Evolutionary conservation across 257 asterid species (phyloP).

Genomic region (Rauvolfia tetraphylla): DNA sequence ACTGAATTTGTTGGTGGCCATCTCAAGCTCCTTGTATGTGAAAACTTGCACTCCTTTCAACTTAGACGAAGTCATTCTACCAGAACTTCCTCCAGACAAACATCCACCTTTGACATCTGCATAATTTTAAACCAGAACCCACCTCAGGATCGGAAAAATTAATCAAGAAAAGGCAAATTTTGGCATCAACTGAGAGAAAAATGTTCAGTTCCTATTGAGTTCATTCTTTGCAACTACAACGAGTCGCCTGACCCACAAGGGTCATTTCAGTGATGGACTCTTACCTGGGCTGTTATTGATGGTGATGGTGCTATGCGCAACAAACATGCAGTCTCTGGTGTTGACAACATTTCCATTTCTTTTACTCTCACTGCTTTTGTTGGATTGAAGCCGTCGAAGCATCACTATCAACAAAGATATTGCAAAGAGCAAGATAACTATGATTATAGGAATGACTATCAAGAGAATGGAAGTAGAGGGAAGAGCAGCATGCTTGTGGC

Average conservation of each 20-base stretch:
- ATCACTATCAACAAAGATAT: constrained; percentile 40
- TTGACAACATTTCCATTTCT: constrained; percentile 27
- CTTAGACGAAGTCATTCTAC: constrained; percentile 18
- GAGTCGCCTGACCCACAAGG: background rate
- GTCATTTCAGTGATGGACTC: background rate
- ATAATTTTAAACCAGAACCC: background rate
- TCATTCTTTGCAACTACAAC: too few relatives aligned
- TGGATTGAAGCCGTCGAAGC: constrained; percentile 54
- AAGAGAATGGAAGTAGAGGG: constrained; percentile 54
- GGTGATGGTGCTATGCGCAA: constrained; percentile 51
- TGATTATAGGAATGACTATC: constrained; percentile 49
- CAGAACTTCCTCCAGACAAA: constrained; percentile 38
- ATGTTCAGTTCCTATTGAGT: too few relatives aligned
- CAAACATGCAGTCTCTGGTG: constrained; percentile 47
- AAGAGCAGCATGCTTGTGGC: constrained; percentile 32
- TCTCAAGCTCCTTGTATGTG: constrained; percentile 57
- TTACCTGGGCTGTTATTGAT: constrained; percentile 53
- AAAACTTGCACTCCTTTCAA: constrained; percentile 55
- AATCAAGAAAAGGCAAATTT: background rate
- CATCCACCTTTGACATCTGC: constrained; percentile 48
- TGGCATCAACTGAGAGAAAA: background rate
- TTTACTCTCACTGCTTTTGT: constrained; percentile 19
- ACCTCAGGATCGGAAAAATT: background rate
- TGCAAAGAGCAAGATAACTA: constrained; percentile 48
- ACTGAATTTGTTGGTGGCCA: constrained; percentile 55